Evolutionary conservation across 257 asterid species (phyloP).

Genomic region (Forsythia viridissima): DNA sequence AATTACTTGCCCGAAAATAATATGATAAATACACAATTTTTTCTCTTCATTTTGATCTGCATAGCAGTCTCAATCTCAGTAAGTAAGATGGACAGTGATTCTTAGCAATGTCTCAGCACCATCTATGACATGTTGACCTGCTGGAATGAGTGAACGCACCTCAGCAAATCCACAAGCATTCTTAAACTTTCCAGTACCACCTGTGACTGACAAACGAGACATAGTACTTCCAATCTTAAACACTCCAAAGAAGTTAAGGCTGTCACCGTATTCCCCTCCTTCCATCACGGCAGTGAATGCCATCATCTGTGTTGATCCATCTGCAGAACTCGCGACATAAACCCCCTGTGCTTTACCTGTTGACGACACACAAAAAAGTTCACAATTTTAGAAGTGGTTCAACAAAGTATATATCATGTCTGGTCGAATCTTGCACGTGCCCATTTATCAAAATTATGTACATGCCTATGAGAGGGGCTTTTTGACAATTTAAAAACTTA

Average conservation of each 20-base stretch:
- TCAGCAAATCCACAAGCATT: slow-evolving; percentile 53
- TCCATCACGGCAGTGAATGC: slow-evolving; percentile 50
- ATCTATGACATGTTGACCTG: slow-evolving; percentile 43
- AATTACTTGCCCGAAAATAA: too few relatives aligned
- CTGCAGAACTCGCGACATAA: slow-evolving; percentile 49
- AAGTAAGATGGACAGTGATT: slow-evolving; percentile 39
- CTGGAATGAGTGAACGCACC: slow-evolving; percentile 41
- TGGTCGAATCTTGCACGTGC: too few relatives aligned
- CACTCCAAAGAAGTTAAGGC: slow-evolving; percentile 47
- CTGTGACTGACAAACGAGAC: slow-evolving; percentile 43
- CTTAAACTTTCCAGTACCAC: slow-evolving; percentile 53
- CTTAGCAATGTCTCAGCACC: slow-evolving; percentile 51
- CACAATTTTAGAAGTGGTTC: too few relatives aligned
- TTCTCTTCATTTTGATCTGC: too few relatives aligned
- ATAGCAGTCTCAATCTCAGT: slow-evolving; percentile 6
- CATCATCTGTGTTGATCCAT: slow-evolving; percentile 53
- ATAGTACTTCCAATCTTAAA: slow-evolving; percentile 46
- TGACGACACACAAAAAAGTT: too few relatives aligned
- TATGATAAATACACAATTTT: too few relatives aligned
- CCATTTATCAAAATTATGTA: too few relatives aligned
- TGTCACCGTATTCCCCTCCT: slow-evolving; percentile 55
- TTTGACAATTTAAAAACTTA: too few relatives aligned
- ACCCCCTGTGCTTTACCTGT: slow-evolving; percentile 40
- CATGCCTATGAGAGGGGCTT: too few relatives aligned
- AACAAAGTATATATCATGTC: too few relatives aligned